Evolutionary conservation across 768 basidiomycete species (phyloP), one percentile per base, ranked within the genome.

Genomic region (Mycena haematopus): DNA sequence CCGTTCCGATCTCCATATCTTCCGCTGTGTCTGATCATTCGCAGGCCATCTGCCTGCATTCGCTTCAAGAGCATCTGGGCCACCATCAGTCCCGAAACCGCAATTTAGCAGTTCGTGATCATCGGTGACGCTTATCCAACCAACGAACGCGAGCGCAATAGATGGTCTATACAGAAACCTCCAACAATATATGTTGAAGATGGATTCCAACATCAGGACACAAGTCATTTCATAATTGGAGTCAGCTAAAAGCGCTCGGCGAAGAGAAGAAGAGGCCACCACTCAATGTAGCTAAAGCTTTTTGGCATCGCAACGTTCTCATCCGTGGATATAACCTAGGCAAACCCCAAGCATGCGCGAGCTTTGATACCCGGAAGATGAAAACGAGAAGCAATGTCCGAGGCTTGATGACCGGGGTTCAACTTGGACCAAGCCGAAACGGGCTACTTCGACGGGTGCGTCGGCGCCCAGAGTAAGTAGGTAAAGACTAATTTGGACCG

Each of bases 301-400:
- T 63, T 63, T 63, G 44, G 35, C 62, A 56, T 63, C 56, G 31
- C 19, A 55, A 51, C 53, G 22, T 56, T 62, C 38, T 52, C 60
- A 35, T 56, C 55, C 62, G 51, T 45, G 2, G 21, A 22, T 52
- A 27, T 31, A 61, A 21, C 29, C 46, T 40, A 35, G n/a, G 53
- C 45, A 33, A 61, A 31, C 8, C 11, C 10, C 24, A 31, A 24
- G 45, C 40, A 29, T 22, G n/a, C 1, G 2, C 42, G 44, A 45
- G 50, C 50, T 52, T 63, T 58, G 62, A 63, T 63, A 38, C 62
- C 62, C 62, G 56, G 56, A 33, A 47, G 24, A 63, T 58, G 52
- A 62, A 57, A 57, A 52, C 49, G 61, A 56, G 61, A 57, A 57
- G 61, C 24, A 49, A 56, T 36, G 24, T 52, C 60, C 60, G 60